Evolutionary conservation across 1,139 yeast species (phyloP), one percentile per base, ranked within the genome.

Genomic region (Sugiyamaella pinicola): DNA sequence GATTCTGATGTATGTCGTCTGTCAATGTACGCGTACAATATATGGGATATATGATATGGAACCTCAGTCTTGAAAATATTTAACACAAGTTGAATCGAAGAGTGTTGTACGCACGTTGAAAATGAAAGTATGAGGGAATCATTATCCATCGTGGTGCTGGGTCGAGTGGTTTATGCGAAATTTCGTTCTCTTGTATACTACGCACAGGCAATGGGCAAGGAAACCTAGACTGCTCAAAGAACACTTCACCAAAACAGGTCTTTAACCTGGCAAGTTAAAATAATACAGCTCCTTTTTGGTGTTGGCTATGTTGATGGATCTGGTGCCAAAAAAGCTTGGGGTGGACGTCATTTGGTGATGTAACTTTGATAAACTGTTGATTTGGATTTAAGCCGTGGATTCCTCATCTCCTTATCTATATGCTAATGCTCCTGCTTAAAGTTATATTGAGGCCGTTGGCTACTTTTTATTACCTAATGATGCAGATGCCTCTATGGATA

Each of bases 391-490:
- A 22, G 82, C 77, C 22, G 69, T 72, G 57, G 62, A 62, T 45
- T 69, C 81, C 22, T 66, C 34, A n/a, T 43, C 41, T 12, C 34
- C 45, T 2, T 37, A 68, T 69, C 42, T 22, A 35, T 61, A 61
- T 45, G 47, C 55, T 33, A 61, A 61, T 44, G 51, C 58, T 12
- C 63, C 63, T 12, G 51, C 67, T 82, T 68, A 74, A 73, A 63
- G 84, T 0, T 53, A 68, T 41, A 83, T 82, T 56, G 66, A 71
- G 26, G 70, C 74, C 47, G 69, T 66, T 29, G 75, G 81, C 10
- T 83, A 80, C 65, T 82, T 87, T 5, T 68, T 84, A 48, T 82
- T 77, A 69, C 74, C 83, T 58, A 74, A 76, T 52, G 68, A 73
- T 22, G 58, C 66, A 9, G 70, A 69, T 19, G 64, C 79, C 7